phyloP scores from a whole-genome alignment of 768 basidiomycete species.

The Lentinus brumalis region DNA sequence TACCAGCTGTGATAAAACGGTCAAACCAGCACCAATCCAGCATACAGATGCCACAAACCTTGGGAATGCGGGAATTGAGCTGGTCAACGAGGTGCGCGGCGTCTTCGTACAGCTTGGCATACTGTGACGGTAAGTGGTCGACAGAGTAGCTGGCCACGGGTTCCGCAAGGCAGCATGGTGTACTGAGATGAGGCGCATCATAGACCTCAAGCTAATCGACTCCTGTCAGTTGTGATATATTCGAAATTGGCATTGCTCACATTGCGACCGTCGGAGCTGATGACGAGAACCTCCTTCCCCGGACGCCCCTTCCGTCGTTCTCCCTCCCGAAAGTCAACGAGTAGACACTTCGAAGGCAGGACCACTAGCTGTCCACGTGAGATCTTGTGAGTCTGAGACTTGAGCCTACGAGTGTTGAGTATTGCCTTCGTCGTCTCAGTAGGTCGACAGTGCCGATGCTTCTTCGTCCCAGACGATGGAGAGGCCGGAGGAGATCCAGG shows the following conservation, averaged over 20 bases:
- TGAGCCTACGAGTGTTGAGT: slow-evolving; percentile 32
- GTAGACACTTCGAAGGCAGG: slow-evolving; percentile 49
- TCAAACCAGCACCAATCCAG: too few species aligned
- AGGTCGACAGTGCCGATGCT: not conserved
- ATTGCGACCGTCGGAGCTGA: slow-evolving; percentile 41
- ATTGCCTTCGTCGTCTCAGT: slow-evolving; percentile 13
- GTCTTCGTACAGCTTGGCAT: slow-evolving; percentile 51
- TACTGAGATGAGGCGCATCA: slow-evolving; percentile 51
- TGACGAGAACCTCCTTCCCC: slow-evolving; percentile 48
- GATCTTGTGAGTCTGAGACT: slow-evolving; percentile 46
- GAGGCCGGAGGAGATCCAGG: not conserved
- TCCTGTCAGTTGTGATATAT: not conserved
- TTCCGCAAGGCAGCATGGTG: slow-evolving; percentile 50
- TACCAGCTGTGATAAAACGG: slow-evolving; percentile 40
- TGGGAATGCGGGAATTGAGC: slow-evolving; percentile 55
- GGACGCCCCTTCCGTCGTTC: slow-evolving; percentile 48
- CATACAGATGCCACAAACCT: slow-evolving; percentile 34
- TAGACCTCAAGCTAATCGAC: slow-evolving; percentile 44
- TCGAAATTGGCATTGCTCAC: slow-evolving; percentile 27
- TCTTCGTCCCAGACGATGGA: not conserved
- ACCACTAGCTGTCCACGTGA: slow-evolving; percentile 49
- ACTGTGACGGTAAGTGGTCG: slow-evolving; percentile 40
- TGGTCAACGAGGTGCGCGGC: slow-evolving; percentile 46
- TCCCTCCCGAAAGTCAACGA: slow-evolving; percentile 59
- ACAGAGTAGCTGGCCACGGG: slow-evolving; percentile 39